These are phyloP conservation scores for Cladorrhinum samala DNA, from an alignment of 495 filamentous ascomycete species.

Conservation along the genomic window DNA sequence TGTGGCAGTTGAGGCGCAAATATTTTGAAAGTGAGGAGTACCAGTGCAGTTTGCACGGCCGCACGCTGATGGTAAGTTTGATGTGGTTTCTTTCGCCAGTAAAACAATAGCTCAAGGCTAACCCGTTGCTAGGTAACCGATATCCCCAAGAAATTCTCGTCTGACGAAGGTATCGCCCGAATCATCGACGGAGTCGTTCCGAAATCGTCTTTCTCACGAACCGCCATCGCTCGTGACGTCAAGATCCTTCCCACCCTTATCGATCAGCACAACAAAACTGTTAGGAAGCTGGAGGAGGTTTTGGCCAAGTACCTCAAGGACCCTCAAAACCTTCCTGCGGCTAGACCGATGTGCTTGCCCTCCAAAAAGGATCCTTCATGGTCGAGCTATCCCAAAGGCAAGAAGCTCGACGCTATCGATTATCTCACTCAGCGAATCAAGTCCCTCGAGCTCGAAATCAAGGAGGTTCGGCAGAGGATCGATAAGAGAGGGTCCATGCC, in stretches of 20 bases:
- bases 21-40: constrained; percentile 90
- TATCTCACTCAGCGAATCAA: constrained; percentile 83
- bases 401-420: constrained; percentile 88
- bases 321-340: constrained; percentile 70
- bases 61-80: constrained; percentile 75
- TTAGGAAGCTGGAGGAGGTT: constrained; percentile 73
- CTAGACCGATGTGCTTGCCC: constrained; percentile 72
- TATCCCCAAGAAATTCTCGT: constrained; percentile 64
- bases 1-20: constrained; percentile 60
- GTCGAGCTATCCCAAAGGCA: constrained; percentile 51
- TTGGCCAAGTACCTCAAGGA: constrained; percentile 86
- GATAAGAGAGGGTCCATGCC: constrained; percentile 83
- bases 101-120: background rate
- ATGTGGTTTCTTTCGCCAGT: constrained; percentile 1
- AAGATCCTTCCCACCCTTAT: constrained; percentile 80
- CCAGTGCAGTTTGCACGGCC: constrained; percentile 76
- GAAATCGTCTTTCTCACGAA: constrained; percentile 67
- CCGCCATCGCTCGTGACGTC: constrained; percentile 83
- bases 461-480: constrained; percentile 69
- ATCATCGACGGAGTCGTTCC: constrained; percentile 71
- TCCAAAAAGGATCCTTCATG: constrained; percentile 63
- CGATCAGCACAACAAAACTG: constrained; percentile 72
- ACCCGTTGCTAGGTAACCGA: constrained; percentile 61
- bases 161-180: constrained; percentile 79
- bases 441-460: constrained; percentile 75